These are phyloP conservation scores for Linnemannia exigua DNA, from an alignment of 192 early-diverging fungal species.

Conservation along the genomic window DNA sequence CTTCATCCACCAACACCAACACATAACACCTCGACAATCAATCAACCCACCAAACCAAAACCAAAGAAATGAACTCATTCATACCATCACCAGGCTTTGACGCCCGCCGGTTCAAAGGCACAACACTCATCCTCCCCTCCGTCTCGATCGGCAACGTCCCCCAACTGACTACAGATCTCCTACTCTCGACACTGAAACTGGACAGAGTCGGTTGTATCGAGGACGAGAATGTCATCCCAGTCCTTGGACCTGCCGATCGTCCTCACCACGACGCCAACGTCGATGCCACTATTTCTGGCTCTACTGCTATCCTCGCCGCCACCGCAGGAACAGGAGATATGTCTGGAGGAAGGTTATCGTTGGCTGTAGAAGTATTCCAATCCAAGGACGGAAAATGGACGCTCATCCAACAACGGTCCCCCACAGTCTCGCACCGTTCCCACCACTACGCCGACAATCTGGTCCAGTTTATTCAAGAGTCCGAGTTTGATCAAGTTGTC, in stretches of 20 bases:
- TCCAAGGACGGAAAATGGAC: conserved; percentile 75
- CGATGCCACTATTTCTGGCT: background rate
- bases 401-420: conserved; percentile 79
- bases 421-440: conserved; percentile 65
- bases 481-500: conserved; percentile 68
- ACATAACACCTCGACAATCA: background rate
- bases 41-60: background rate
- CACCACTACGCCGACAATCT: conserved; percentile 65
- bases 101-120: conserved; percentile 49
- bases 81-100: conserved; percentile 57
- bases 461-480: conserved; percentile 65
- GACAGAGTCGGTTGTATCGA: conserved; percentile 75
- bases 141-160: conserved; percentile 89
- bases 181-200: conserved; percentile 73
- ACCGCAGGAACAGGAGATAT: conserved; percentile 25
- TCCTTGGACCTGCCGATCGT: conserved; percentile 67
- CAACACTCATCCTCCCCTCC: conserved; percentile 66
- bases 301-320: conserved; percentile 27
- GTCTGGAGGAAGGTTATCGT: conserved; percentile 45
- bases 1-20: background rate
- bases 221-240: conserved; percentile 67
- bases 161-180: conserved; percentile 77
- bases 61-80: conserved; percentile 57
- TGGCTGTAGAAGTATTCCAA: conserved; percentile 76
- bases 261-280: conserved; percentile 4